These are phyloP conservation scores for Speleostelium caveatum DNA, from an alignment of 78 protist species.

Conservation along the genomic window DNA sequence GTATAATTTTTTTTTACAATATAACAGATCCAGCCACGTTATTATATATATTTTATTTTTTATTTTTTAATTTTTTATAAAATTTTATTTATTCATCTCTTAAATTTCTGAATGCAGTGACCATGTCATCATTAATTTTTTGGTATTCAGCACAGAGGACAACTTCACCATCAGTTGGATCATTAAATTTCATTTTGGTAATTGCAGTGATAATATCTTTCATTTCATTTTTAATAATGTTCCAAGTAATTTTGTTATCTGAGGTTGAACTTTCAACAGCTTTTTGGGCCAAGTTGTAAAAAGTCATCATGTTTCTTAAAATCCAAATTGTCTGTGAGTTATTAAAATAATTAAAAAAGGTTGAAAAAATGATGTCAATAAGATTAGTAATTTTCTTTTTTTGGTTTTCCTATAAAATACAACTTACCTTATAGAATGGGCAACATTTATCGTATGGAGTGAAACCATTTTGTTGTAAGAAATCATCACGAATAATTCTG, in stretches of 20 bases:
- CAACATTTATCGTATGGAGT: constrained; percentile 96
- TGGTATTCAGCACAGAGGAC: constrained; percentile 25
- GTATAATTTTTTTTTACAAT: too few species aligned
- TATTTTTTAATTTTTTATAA: too few species aligned
- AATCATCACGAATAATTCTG: constrained; percentile 98
- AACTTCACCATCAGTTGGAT: constrained; percentile 86
- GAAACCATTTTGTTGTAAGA: constrained; percentile 98
- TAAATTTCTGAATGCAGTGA: constrained; percentile 53
- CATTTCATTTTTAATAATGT: constrained; percentile 78
- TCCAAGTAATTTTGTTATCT: constrained; percentile 88
- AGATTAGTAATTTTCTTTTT: too few species aligned
- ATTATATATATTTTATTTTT: too few species aligned
- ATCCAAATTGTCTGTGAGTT: constrained; percentile 98
- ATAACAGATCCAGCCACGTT: too few species aligned
- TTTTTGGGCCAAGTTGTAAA: constrained; percentile 89
- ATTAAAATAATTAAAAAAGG: too few species aligned
- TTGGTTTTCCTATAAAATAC: too few species aligned
- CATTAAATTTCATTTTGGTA: constrained; percentile 83
- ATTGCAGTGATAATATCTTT: constrained; percentile 64
- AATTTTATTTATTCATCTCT: constrained; percentile 11
- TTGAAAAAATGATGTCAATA: too few species aligned
- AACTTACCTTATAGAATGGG: constrained; percentile 99
- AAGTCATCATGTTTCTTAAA: constrained; percentile 93
- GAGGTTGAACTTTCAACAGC: constrained; percentile 86
- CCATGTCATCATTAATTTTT: constrained; percentile 64